phyloP scores from a whole-genome alignment of 2,329 filamentous ascomycete genomes.

The Cytospora piceae region DNA sequence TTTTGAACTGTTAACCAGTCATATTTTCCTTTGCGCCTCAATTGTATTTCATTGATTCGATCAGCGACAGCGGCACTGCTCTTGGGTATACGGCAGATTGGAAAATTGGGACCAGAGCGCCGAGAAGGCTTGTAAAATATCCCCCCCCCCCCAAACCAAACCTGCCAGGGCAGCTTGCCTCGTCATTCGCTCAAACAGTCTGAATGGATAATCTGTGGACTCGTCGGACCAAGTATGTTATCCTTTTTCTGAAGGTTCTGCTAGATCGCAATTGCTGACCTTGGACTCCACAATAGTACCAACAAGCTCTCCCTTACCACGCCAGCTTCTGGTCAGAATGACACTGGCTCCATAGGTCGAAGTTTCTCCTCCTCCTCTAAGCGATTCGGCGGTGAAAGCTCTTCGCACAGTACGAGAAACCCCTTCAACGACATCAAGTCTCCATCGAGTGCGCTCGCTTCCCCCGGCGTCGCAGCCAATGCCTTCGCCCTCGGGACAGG shows the following conservation, averaged over 20 bases:
- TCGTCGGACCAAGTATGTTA: slow-evolving; percentile 79
- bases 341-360: slow-evolving; percentile 55
- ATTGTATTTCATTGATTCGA: slow-evolving; percentile 12
- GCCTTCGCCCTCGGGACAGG: slow-evolving; percentile 94
- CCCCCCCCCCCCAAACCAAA: background rate
- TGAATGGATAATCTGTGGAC: slow-evolving; percentile 74
- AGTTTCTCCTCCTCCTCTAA: slow-evolving; percentile 65
- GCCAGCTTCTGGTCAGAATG: slow-evolving; percentile 56
- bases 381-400: slow-evolving; percentile 73
- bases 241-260: slow-evolving; percentile 7
- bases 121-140: slow-evolving; percentile 19
- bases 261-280: slow-evolving; percentile 30
- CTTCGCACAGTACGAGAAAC: slow-evolving; percentile 76
- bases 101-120: slow-evolving; percentile 24
- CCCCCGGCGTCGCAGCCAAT: slow-evolving; percentile 77
- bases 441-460: slow-evolving; percentile 69
- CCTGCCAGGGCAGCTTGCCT: slow-evolving; percentile 26
- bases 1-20: background rate
- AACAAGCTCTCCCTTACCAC: slow-evolving; percentile 92
- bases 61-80: slow-evolving; percentile 7
- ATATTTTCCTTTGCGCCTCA: slow-evolving; percentile 7
- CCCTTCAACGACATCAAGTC: slow-evolving; percentile 79
- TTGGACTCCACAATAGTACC: slow-evolving; percentile 55
- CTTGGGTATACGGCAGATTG: slow-evolving; percentile 21
- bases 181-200: slow-evolving; percentile 34